Percentiles rank a stretch among this genome's conserved stretches.
Evolutionary conservation across 305 asterid species (phyloP).

Genomic region (Caryopteris hybrid): DNA sequence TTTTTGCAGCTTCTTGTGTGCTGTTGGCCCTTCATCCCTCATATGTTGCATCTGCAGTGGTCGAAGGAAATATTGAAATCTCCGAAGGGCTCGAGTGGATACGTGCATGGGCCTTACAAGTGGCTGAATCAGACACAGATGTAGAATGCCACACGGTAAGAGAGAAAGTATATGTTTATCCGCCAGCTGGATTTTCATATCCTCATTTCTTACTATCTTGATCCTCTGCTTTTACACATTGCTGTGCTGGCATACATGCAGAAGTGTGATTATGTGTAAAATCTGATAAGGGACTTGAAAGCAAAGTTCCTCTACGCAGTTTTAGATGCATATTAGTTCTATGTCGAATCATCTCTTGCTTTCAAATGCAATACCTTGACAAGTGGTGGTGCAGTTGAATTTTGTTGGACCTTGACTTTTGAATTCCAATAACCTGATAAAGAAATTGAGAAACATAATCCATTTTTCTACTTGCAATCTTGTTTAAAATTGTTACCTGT

Average conservation of each 20-base stretch:
- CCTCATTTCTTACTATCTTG: not conserved
- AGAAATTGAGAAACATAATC: no score
- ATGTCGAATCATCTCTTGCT: no score
- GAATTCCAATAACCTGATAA: no score
- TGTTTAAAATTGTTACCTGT: no score
- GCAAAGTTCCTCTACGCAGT: not conserved
- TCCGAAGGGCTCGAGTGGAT: constrained; percentile 90
- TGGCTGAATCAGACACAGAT: constrained; percentile 82
- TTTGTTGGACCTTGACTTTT: not conserved
- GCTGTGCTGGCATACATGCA: not conserved
- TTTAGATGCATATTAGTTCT: no score
- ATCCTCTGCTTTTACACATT: not conserved
- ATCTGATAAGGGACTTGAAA: not conserved
- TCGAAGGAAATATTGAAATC: constrained; percentile 59
- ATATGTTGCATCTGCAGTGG: constrained; percentile 70
- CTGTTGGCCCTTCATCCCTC: constrained; percentile 88
- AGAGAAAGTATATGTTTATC: constrained; percentile 14
- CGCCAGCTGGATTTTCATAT: constrained; percentile 2
- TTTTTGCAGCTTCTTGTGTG: constrained; percentile 85
- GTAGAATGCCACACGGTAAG: constrained; percentile 80
- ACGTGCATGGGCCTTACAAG: constrained; percentile 70
- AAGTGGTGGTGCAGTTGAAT: no score
- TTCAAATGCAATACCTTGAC: no score
- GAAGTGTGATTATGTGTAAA: not conserved
- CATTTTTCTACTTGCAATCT: not conserved